Evolutionary conservation across 148 eudicot species (phyloP).

Genomic region (Rheum nobile): DNA sequence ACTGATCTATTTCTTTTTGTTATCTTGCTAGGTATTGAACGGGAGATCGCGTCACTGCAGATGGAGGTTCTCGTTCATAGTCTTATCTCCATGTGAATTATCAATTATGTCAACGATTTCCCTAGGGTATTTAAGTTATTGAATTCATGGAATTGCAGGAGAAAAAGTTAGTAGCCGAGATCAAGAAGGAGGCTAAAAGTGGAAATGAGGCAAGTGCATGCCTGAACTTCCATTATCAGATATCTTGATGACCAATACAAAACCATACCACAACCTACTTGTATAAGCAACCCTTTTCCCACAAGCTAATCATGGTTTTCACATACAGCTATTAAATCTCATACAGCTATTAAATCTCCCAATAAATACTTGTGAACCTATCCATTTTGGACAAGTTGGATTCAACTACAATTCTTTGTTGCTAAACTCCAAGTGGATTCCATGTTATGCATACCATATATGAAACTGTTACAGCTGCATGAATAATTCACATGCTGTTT

Average conservation of each 20-base stretch:
- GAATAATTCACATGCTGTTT: conserved; percentile 1
- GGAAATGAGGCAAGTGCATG: conserved; percentile 54
- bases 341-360: not conserved
- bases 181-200: conserved; percentile 63
- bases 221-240: not conserved
- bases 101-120: not conserved
- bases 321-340: not conserved
- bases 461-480: not conserved
- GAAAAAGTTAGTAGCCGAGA: conserved; percentile 64
- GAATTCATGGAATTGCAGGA: conserved; percentile 27
- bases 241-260: not conserved
- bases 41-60: conserved; percentile 55
- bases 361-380: not conserved
- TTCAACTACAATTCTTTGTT: not conserved
- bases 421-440: not conserved
- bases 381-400: not conserved
- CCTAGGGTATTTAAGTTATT: not conserved
- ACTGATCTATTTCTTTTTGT: not conserved
- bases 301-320: not conserved
- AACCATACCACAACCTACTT: not conserved
- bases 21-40: conserved; percentile 40
- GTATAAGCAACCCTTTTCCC: not conserved
- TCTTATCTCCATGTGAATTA: not conserved
- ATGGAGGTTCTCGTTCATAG: conserved; percentile 43
- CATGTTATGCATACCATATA: not conserved